Percentiles rank a stretch among this genome's conserved stretches.
Evolutionary conservation across 257 asterid species (phyloP).

Genomic region (Avicennia marina): DNA sequence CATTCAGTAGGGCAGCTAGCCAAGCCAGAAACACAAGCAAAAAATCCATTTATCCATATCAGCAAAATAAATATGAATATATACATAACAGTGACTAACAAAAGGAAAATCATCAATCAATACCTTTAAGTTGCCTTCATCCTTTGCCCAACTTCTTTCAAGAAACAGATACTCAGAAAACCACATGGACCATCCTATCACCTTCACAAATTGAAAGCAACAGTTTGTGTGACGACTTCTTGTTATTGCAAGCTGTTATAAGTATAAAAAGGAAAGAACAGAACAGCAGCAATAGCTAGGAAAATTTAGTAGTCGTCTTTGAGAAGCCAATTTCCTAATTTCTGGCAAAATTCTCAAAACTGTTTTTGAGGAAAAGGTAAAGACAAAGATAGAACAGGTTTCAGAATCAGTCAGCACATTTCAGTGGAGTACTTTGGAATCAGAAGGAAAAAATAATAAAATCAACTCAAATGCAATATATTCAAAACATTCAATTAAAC

Average conservation of each 20-base stretch:
- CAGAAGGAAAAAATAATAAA: background rate
- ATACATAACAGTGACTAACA: background rate
- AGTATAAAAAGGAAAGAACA: too few relatives aligned
- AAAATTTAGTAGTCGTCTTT: too few relatives aligned
- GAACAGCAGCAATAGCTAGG: too few relatives aligned
- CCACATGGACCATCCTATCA: conserved; percentile 99
- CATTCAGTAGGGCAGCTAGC: conserved; percentile 17
- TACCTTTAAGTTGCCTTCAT: conserved; percentile 86
- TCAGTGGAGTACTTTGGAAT: background rate
- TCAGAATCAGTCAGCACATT: too few relatives aligned
- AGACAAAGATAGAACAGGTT: too few relatives aligned
- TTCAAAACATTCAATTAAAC: background rate
- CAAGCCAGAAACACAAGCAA: conserved; percentile 10
- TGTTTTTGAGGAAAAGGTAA: too few relatives aligned
- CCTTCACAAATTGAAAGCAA: conserved; percentile 40
- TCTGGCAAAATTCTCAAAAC: too few relatives aligned
- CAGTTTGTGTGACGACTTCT: too few relatives aligned
- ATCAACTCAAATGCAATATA: background rate
- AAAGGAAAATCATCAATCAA: conserved; percentile 13
- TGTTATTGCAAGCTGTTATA: too few relatives aligned
- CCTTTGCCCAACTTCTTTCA: conserved; percentile 96
- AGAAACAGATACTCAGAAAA: conserved; percentile 90
- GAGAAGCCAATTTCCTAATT: too few relatives aligned
- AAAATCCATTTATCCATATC: background rate
- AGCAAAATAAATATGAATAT: background rate